Base-by-base conservation (phyloP, 208 protist genomes). In the Wallacemonas sp. region DNA sequence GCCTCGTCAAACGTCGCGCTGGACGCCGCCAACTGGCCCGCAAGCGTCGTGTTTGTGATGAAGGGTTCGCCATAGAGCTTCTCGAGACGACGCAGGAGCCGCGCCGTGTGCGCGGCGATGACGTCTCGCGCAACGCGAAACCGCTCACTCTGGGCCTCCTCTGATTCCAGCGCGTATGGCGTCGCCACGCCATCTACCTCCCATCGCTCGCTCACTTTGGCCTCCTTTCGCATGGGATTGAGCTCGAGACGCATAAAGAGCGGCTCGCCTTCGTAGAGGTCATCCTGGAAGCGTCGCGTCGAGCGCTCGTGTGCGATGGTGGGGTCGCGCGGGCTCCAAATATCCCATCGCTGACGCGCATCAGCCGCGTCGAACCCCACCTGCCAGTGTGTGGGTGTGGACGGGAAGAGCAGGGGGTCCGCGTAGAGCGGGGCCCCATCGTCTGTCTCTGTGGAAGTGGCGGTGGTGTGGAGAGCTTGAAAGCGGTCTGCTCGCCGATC, bases 291-390 rank as follows among this genome's bases (percentile, higher is more conserved):
- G 64, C 87, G 89, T 0, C 89, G 81, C 6, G 85, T 92, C 39
- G 84, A 92, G 19, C 12, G 81, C 61, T 93, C 86, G 70, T 93
- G 69, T 52, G 81, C 87, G 67, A 95, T 88, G 34, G 68, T n/a
- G 1, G 89, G 89, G 72, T 95, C 78, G n/a, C 86, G 84, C 39
- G 90, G 90, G 60, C 84, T 92, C 87, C 90, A 95, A 30, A 95
- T 62, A 23, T 76, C 58, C 83, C 85, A 93, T 46, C 61, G 74
- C 61, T 88, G 84, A 1, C 70, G 78, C 5, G 71, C 68, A 60
- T 93, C 87, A 17, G 87, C 66, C 9, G 85, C 74, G 66, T 95
- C 90, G 12, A 68, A 68, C 19, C 69, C 77, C 69, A 85, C 65
- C n/a, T 57, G 30, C 90, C 90, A 95, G 74, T 95, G 90, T 32